Conservation (phyloP, 352 stramenopile genomes). For the Plasmopara muralis region DNA sequence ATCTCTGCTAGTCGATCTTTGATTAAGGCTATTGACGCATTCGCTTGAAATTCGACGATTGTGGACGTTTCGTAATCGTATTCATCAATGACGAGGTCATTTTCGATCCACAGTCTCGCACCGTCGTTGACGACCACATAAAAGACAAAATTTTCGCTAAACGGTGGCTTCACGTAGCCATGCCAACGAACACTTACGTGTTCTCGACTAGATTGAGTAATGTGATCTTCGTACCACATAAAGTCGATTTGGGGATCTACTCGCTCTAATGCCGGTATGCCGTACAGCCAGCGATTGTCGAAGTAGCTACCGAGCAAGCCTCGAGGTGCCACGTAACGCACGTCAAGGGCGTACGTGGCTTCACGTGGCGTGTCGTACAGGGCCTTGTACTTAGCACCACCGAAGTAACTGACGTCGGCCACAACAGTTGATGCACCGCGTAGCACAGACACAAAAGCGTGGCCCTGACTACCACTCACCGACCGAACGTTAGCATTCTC, state of each 20-base stretch:
- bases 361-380: slow-evolving; percentile 85
- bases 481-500: slow-evolving; percentile 29
- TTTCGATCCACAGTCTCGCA: slow-evolving; percentile 75
- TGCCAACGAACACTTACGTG: slow-evolving; percentile 93
- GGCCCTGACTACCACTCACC: slow-evolving; percentile 47
- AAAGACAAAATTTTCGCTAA: slow-evolving; percentile 87
- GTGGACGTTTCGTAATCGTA: slow-evolving; percentile 39
- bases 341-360: slow-evolving; percentile 81
- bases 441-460: slow-evolving; percentile 63
- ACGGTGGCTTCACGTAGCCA: slow-evolving; percentile 88
- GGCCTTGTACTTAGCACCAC: slow-evolving; percentile 77
- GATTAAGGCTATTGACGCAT: slow-evolving; percentile 47
- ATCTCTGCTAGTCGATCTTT: slow-evolving; percentile 80
- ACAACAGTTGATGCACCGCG: slow-evolving; percentile 42
- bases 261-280: slow-evolving; percentile 68
- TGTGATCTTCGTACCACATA: slow-evolving; percentile 75
- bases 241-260: slow-evolving; percentile 91
- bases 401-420: slow-evolving; percentile 55
- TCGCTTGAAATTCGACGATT: slow-evolving; percentile 23
- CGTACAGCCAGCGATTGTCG: slow-evolving; percentile 94
- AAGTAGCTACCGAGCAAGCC: slow-evolving; percentile 92
- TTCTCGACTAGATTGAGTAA: slow-evolving; percentile 89
- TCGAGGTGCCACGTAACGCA: slow-evolving; percentile 59
- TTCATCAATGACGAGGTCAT: slow-evolving; percentile 44
- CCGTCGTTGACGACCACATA: slow-evolving; percentile 86